These are phyloP conservation scores for Xylaria cubensis DNA, from an alignment of 495 filamentous ascomycete species.

Conservation along the genomic window DNA sequence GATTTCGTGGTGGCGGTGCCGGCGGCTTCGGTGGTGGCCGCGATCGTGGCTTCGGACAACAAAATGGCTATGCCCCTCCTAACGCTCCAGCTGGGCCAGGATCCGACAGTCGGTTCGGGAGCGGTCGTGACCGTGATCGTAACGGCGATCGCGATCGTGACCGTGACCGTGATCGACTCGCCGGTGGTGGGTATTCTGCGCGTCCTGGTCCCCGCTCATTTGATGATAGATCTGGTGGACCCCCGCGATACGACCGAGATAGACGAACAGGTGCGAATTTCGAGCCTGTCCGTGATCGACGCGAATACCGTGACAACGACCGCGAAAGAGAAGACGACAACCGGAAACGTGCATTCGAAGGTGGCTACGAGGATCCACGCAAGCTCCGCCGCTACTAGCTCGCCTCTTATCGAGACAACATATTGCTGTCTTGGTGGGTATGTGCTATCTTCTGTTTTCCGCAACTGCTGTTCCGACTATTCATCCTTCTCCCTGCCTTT, in stretches of 20 bases:
- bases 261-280: slow-evolving; percentile 69
- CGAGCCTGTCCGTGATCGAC: slow-evolving; percentile 69
- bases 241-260: slow-evolving; percentile 65
- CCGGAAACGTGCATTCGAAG: slow-evolving; percentile 68
- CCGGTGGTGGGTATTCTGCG: slow-evolving; percentile 64
- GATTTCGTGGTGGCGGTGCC: slow-evolving; percentile 55
- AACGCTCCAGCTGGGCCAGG: slow-evolving; percentile 85
- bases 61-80: slow-evolving; percentile 63
- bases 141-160: slow-evolving; percentile 63
- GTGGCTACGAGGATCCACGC: slow-evolving; percentile 78
- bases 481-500: slow-evolving; percentile 59
- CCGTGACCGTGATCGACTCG: slow-evolving; percentile 52
- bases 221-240: slow-evolving; percentile 66
- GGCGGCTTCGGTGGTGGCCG: slow-evolving; percentile 63
- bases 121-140: slow-evolving; percentile 49
- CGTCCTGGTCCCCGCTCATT: slow-evolving; percentile 65
- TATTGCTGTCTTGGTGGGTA: slow-evolving; percentile 55
- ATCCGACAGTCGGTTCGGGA: slow-evolving; percentile 63
- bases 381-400: slow-evolving; percentile 77
- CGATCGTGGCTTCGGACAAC: slow-evolving; percentile 63
- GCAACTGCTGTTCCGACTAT: slow-evolving; percentile 39
- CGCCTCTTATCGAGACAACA: slow-evolving; percentile 40
- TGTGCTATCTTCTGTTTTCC: slow-evolving; percentile 45
- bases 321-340: slow-evolving; percentile 62
- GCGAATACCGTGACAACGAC: slow-evolving; percentile 48